Percentiles rank a stretch among this genome's conserved stretches.
These are phyloP conservation scores for Thalassiosira profunda DNA, from an alignment of 108 stramenopile genomes.

Conservation along the genomic window DNA sequence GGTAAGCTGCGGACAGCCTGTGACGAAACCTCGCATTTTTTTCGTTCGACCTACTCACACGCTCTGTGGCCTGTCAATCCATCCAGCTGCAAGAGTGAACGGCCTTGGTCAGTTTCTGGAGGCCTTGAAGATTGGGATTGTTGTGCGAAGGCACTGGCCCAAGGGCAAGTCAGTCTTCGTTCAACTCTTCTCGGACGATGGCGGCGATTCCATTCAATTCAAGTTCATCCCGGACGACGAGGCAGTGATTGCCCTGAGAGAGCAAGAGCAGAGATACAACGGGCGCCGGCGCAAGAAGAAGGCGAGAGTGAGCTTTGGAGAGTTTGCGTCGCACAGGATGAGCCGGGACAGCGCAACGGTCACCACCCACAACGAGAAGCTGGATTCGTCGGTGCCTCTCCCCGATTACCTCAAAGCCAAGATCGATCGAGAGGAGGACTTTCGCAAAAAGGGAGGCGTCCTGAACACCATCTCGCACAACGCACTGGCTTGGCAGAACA, in stretches of 20 bases:
- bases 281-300: conserved; percentile 38
- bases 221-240: conserved; percentile 66
- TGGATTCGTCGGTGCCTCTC: conserved; percentile 39
- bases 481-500: conserved; percentile 43
- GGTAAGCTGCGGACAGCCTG: conserved; percentile 11
- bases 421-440: conserved; percentile 66
- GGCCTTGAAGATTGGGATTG: conserved; percentile 83
- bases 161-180: conserved; percentile 68
- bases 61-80: background rate
- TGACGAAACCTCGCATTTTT: too few species aligned
- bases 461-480: conserved; percentile 36
- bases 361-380: conserved; percentile 27
- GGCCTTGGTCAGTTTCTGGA: conserved; percentile 78
- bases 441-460: conserved; percentile 48
- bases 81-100: conserved; percentile 68
- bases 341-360: conserved; percentile 42
- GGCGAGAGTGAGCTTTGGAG: conserved; percentile 45
- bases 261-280: conserved; percentile 82
- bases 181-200: conserved; percentile 72
- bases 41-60: too few species aligned
- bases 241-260: conserved; percentile 78
- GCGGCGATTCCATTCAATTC: conserved; percentile 84
- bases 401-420: conserved; percentile 73
- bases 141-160: conserved; percentile 83
- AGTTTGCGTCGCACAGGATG: conserved; percentile 30